Evolutionary conservation across 2,329 filamentous ascomycete species (phyloP).

Genomic region (Coleophoma crateriformis): DNA sequence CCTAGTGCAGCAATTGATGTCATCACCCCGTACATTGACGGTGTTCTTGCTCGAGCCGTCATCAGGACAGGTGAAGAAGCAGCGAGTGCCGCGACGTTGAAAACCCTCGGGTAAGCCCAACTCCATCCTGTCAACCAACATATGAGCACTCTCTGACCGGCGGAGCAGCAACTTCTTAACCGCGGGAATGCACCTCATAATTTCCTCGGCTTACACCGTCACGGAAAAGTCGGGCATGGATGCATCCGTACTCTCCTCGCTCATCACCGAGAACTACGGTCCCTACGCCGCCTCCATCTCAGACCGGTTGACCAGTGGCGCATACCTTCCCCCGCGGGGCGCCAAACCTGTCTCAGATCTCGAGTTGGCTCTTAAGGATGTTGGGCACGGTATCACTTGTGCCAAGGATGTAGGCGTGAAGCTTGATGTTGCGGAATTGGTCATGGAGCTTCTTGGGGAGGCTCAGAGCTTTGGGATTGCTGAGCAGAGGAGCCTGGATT

Average conservation of each 20-base stretch:
- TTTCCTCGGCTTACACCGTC: slow-evolving; percentile 38
- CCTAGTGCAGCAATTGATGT: slow-evolving; percentile 26
- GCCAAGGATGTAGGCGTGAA: slow-evolving; percentile 33
- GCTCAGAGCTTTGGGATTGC: slow-evolving; percentile 32
- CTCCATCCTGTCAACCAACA: not conserved
- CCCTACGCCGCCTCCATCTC: slow-evolving; percentile 34
- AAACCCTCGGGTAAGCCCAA: slow-evolving; percentile 29
- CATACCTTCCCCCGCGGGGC: slow-evolving; percentile 32
- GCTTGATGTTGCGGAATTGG: slow-evolving; percentile 36
- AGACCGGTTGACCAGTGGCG: slow-evolving; percentile 35
- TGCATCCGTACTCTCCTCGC: slow-evolving; percentile 31
- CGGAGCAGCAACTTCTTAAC: slow-evolving; percentile 27
- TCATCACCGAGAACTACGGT: slow-evolving; percentile 35
- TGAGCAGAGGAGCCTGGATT: slow-evolving; percentile 36
- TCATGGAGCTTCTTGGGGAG: slow-evolving; percentile 34
- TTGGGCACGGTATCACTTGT: slow-evolving; percentile 39
- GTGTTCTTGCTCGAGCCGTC: slow-evolving; percentile 34
- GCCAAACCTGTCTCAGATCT: slow-evolving; percentile 40
- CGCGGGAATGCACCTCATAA: slow-evolving; percentile 36
- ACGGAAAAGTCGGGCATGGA: slow-evolving; percentile 38
- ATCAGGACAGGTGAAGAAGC: slow-evolving; percentile 36
- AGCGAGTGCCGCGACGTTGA: slow-evolving; percentile 33
- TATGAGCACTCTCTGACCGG: not conserved
- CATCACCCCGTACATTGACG: slow-evolving; percentile 34
- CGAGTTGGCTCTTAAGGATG: slow-evolving; percentile 45